A percentile compares a stretch with the other conserved stretches of the same genome.
Evolutionary conservation across 345 rosid species (phyloP).

Genomic region (Raphanus raphanistrum): DNA sequence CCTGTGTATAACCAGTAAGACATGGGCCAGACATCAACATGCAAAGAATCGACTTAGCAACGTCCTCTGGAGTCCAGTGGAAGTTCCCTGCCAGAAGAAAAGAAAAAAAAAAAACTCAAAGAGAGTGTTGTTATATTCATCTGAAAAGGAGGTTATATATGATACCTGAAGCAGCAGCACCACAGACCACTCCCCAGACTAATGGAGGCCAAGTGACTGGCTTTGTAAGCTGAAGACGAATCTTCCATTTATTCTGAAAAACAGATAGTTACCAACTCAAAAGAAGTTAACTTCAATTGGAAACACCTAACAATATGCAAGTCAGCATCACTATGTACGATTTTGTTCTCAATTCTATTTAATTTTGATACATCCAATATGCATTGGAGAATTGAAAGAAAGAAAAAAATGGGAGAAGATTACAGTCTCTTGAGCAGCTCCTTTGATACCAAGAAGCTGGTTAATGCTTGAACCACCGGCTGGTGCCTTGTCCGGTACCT

Average conservation of each 20-base stretch:
- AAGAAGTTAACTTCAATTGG: not conserved
- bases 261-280: not conserved
- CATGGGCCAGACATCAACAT: conserved; percentile 97
- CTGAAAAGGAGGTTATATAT: too few species aligned
- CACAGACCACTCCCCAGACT: conserved; percentile 94
- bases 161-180: conserved; percentile 95
- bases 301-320: conserved; percentile 7
- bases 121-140: too few species aligned
- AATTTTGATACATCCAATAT: not conserved
- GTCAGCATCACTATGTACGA: not conserved
- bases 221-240: conserved; percentile 93
- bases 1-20: conserved; percentile 98
- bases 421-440: conserved; percentile 90
- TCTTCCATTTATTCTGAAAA: conserved; percentile 94
- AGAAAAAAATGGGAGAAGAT: not conserved
- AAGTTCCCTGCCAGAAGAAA: conserved; percentile 70
- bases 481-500: conserved; percentile 73
- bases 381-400: not conserved
- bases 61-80: conserved; percentile 89
- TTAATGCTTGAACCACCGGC: conserved; percentile 80
- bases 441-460: conserved; percentile 97
- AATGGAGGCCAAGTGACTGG: conserved; percentile 99
- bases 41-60: conserved; percentile 87
- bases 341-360: not conserved
- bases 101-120: too few species aligned